Percentiles rank a stretch among this genome's conserved stretches.
Conservation (phyloP, 306 rosid species). For the Glycine soja region DNA sequence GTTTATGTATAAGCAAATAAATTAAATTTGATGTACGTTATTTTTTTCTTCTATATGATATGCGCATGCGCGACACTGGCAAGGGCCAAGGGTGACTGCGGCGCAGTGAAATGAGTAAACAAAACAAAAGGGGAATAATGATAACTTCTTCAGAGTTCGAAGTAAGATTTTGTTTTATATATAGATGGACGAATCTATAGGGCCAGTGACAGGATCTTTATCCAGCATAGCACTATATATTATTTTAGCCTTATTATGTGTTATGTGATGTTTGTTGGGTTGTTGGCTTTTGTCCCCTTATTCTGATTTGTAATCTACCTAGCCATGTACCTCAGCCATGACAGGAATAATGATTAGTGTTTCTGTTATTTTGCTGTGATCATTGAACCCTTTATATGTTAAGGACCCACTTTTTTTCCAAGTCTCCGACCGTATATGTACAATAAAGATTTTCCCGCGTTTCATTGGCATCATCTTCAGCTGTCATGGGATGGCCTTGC, state of each 20-base stretch:
- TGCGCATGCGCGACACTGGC: constrained; percentile 65
- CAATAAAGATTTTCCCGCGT: constrained; percentile 17
- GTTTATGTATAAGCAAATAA: not conserved
- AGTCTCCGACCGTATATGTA: not conserved
- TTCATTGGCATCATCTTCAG: not conserved
- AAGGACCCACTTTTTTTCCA: constrained; percentile 22
- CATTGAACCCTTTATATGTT: not conserved
- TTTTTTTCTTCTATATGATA: not conserved
- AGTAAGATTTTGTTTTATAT: not conserved
- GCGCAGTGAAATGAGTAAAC: constrained; percentile 18
- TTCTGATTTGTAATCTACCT: not conserved
- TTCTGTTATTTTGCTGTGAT: not conserved
- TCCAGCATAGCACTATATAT: constrained; percentile 8
- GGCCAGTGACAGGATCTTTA: constrained; percentile 49
- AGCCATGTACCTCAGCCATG: too few relatives aligned
- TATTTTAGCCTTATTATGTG: not conserved
- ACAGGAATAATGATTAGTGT: constrained; percentile 4
- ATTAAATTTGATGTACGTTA: not conserved
- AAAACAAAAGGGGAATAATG: not conserved
- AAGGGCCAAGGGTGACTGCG: constrained; percentile 52
- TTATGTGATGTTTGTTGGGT: not conserved
- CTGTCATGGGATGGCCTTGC: too few relatives aligned
- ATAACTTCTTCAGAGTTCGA: not conserved
- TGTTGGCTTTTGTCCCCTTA: not conserved
- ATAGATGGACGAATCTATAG: constrained; percentile 20